Percentiles rank a stretch among this genome's conserved stretches.
Conservation (phyloP, 1,139 yeast genomes). For the Eremothecium gossypii region DNA sequence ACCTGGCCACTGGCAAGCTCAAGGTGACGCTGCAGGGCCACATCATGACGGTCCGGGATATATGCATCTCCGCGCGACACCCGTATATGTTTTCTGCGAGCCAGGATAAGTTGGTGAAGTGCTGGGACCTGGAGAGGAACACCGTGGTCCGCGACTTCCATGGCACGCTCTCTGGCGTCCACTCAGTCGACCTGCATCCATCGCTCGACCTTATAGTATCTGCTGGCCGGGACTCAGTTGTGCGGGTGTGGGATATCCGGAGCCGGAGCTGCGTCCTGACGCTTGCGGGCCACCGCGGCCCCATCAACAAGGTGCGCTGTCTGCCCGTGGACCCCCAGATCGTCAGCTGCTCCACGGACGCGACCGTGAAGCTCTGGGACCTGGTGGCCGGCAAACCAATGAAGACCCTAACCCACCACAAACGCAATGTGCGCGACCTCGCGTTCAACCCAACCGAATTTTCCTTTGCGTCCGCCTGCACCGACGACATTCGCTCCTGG, state of each 20-base stretch:
- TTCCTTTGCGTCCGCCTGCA: slow-evolving; percentile 73
- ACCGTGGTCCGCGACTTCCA: slow-evolving; percentile 78
- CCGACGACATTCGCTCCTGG: slow-evolving; percentile 81
- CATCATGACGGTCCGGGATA: slow-evolving; percentile 75
- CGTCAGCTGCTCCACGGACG: slow-evolving; percentile 73
- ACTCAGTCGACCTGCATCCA: slow-evolving; percentile 77
- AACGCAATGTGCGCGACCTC: slow-evolving; percentile 70
- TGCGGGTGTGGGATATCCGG: slow-evolving; percentile 90
- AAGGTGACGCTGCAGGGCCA: slow-evolving; percentile 83
- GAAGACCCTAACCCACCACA: slow-evolving; percentile 70
- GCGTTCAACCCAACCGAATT: slow-evolving; percentile 60
- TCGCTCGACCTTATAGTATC: slow-evolving; percentile 77
- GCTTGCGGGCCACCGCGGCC: slow-evolving; percentile 71
- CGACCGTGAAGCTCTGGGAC: slow-evolving; percentile 85
- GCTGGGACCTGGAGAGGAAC: slow-evolving; percentile 93
- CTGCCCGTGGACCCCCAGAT: slow-evolving; percentile 79
- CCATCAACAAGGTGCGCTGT: slow-evolving; percentile 60
- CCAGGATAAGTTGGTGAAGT: slow-evolving; percentile 88
- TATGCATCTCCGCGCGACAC: slow-evolving; percentile 61
- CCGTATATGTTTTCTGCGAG: slow-evolving; percentile 90
- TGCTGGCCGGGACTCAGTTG: slow-evolving; percentile 83
- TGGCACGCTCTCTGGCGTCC: slow-evolving; percentile 90
- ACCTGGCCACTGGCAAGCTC: slow-evolving; percentile 60
- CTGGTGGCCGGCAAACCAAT: slow-evolving; percentile 51
- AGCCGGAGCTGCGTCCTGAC: slow-evolving; percentile 69